Evolutionary conservation across 768 basidiomycete genomes (phyloP).

Genomic region (Podaxis mareebaensis): DNA sequence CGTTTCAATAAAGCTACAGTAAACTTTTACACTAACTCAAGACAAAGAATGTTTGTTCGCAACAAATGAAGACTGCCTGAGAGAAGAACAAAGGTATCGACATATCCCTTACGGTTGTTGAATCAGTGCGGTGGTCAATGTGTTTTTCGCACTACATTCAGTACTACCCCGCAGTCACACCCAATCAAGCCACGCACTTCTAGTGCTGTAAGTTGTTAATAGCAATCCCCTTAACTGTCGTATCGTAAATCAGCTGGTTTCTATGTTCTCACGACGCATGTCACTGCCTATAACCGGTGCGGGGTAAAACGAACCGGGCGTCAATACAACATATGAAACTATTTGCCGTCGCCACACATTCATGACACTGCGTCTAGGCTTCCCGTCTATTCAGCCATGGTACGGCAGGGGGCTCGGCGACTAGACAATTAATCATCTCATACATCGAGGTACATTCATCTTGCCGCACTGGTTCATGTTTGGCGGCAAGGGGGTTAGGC

Average conservation of each 20-base stretch:
- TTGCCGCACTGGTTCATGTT: no score
- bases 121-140: neutral
- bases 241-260: neutral
- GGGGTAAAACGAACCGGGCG: conserved; percentile 5
- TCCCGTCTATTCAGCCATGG: neutral
- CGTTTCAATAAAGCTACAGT: neutral
- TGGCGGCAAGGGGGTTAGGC: no score
- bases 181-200: neutral
- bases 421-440: neutral
- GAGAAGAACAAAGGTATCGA: neutral
- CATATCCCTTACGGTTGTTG: neutral
- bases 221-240: neutral
- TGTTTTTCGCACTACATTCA: neutral
- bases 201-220: neutral
- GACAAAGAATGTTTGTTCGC: neutral
- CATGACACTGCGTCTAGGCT: neutral
- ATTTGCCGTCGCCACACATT: neutral
- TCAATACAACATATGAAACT: neutral
- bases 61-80: neutral
- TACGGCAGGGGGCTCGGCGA: neutral
- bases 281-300: neutral
- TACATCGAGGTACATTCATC: neutral
- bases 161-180: neutral
- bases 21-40: neutral
- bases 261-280: neutral